Evolutionary conservation across 768 basidiomycete genomes (phyloP).

Genomic region (Naganishia kalamii): DNA sequence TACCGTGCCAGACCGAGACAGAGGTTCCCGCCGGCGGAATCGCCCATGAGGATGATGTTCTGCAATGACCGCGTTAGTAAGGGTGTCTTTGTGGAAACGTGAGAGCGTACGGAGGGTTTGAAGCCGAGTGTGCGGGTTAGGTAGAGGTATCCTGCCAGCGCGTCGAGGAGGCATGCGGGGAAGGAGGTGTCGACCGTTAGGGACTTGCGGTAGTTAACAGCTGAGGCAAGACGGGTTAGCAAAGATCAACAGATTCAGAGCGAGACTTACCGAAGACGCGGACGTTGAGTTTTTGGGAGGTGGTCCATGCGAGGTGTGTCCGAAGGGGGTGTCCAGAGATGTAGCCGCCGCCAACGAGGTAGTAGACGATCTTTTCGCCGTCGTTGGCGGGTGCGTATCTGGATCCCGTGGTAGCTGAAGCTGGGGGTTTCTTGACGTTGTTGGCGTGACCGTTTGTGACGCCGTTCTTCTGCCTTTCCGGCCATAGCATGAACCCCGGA

Average conservation of each 20-base stretch:
- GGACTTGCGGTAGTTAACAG: constrained; percentile 66
- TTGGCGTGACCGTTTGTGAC: not conserved
- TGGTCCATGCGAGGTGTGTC: constrained; percentile 32
- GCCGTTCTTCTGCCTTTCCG: not conserved
- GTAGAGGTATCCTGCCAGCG: constrained; percentile 66
- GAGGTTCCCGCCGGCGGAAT: constrained; percentile 73
- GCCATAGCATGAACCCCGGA: constrained; percentile 33
- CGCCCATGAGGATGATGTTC: constrained; percentile 63
- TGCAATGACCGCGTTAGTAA: not conserved
- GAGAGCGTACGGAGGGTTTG: constrained; percentile 45
- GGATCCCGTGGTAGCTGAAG: not conserved
- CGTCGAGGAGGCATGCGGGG: constrained; percentile 69
- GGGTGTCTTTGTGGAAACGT: not conserved
- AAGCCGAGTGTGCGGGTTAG: constrained; percentile 57
- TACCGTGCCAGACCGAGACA: constrained; percentile 47
- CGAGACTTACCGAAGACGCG: constrained; percentile 12
- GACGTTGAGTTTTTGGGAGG: constrained; percentile 7
- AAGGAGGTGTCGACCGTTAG: constrained; percentile 56
- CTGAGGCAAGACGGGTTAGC: constrained; percentile 39
- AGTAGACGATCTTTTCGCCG: constrained; percentile 46
- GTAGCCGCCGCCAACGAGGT: constrained; percentile 45
- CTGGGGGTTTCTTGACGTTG: not conserved
- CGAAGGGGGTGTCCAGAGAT: constrained; percentile 34
- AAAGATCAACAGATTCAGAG: not conserved
- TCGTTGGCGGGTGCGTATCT: constrained; percentile 31